These are phyloP conservation scores for Penicillium sp. DNA, from an alignment of 2,329 filamentous ascomycete species.

Conservation along the genomic window DNA sequence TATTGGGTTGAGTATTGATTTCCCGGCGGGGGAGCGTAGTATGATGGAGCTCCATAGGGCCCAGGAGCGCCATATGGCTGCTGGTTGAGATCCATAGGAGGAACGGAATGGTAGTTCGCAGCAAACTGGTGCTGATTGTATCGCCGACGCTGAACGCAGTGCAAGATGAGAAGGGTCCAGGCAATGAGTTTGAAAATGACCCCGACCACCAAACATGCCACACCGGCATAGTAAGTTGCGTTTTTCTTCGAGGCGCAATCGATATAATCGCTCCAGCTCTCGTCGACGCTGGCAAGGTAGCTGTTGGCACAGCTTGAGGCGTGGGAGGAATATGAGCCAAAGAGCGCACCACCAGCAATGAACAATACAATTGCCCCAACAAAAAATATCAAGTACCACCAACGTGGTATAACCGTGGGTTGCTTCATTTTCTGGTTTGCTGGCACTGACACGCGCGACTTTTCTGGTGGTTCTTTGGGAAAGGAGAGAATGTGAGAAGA, in stretches of 20 bases:
- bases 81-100: slow-evolving; percentile 2
- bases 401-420: neutral
- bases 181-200: slow-evolving; percentile 5
- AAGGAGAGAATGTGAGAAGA: neutral
- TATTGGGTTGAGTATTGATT: neutral
- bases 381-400: neutral
- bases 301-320: slow-evolving; percentile 1
- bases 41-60: neutral
- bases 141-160: slow-evolving; percentile 1
- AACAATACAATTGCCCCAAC: neutral
- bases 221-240: neutral
- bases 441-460: neutral
- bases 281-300: neutral
- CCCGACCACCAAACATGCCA: neutral
- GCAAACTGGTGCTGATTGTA: slow-evolving; percentile 1
- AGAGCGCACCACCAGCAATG: neutral
- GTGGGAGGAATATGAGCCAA: slow-evolving; percentile 1
- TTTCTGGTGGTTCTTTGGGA: neutral
- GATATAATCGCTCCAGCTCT: neutral
- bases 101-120: neutral
- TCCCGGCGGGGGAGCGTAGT: neutral
- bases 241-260: neutral
- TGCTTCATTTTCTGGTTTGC: neutral
- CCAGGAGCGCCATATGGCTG: slow-evolving; percentile 2
- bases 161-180: neutral